Percentiles rank a stretch among this genome's conserved stretches.
Conservation (phyloP, 768 basidiomycete genomes). For the Pleurotus pulmonarius region DNA sequence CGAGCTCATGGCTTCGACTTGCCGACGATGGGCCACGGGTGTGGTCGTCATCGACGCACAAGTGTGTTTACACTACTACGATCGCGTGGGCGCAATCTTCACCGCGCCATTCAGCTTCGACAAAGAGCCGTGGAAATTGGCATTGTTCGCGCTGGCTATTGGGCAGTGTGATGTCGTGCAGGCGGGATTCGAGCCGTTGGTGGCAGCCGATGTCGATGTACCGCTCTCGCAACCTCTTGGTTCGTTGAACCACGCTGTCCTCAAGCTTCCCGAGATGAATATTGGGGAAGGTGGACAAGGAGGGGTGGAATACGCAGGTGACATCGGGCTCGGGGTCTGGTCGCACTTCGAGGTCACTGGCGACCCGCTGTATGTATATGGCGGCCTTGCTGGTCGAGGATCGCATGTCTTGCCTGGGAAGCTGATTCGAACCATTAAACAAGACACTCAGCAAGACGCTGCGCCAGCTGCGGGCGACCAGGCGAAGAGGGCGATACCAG, state of each 20-base stretch:
- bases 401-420: conserved; percentile 13
- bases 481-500: not conserved
- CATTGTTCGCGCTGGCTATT: not conserved
- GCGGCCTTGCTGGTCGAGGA: conserved; percentile 15
- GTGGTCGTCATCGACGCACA: not conserved
- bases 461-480: not conserved
- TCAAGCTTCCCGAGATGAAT: not conserved
- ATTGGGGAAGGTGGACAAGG: not conserved
- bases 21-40: not conserved
- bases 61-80: not conserved
- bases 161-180: not conserved
- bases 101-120: not conserved
- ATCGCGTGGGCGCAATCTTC: not conserved
- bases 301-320: not conserved
- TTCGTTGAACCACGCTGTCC: not conserved
- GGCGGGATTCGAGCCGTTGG: not conserved
- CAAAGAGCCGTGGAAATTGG: not conserved
- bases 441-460: not conserved
- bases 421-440: not conserved
- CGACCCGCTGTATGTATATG: conserved; percentile 8
- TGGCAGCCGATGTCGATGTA: not conserved
- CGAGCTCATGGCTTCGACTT: not conserved
- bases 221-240: not conserved
- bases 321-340: not conserved
- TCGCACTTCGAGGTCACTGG: not conserved